phyloP scores from a whole-genome alignment of 805 yeast species.

The Ogataea pilisensis region DNA sequence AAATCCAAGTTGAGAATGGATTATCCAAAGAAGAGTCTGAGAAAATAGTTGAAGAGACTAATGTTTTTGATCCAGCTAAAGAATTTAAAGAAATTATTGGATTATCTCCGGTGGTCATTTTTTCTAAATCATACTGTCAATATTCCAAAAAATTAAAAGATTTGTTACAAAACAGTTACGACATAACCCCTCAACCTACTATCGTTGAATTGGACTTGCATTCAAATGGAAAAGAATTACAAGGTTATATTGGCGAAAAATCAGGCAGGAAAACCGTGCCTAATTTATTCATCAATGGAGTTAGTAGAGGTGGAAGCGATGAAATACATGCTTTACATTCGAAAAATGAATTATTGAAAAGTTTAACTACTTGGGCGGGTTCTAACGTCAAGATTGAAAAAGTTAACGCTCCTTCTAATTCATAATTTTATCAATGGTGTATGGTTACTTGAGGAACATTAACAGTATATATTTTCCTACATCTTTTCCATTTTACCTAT shows the following conservation, averaged over 20 bases:
- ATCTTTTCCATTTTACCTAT: too few relatives aligned
- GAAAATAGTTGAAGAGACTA: conserved; percentile 5
- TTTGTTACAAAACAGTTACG: conserved; percentile 58
- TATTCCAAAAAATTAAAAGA: conserved; percentile 69
- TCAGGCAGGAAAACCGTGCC: conserved; percentile 91
- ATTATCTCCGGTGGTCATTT: conserved; percentile 61
- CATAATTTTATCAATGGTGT: conserved; percentile 11
- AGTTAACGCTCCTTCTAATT: conserved; percentile 55
- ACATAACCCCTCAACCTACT: conserved; percentile 64
- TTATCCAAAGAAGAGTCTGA: conserved; percentile 12
- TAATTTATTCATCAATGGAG: conserved; percentile 70
- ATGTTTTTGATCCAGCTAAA: conserved; percentile 43
- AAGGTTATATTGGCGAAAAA: conserved; percentile 58
- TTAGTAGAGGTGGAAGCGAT: conserved; percentile 85
- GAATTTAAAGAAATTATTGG: conserved; percentile 55
- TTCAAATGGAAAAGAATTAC: conserved; percentile 69
- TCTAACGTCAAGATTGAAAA: conserved; percentile 45
- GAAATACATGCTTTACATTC: conserved; percentile 66
- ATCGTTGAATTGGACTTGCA: conserved; percentile 84
- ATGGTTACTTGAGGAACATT: too few relatives aligned
- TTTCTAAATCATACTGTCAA: conserved; percentile 68
- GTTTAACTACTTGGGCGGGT: conserved; percentile 61
- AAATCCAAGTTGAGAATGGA: background rate
- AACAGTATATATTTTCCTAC: too few relatives aligned
- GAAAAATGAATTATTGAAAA: conserved; percentile 46